phyloP scores from a whole-genome alignment of 805 yeast species.

The Teunomyces cretensis region DNA sequence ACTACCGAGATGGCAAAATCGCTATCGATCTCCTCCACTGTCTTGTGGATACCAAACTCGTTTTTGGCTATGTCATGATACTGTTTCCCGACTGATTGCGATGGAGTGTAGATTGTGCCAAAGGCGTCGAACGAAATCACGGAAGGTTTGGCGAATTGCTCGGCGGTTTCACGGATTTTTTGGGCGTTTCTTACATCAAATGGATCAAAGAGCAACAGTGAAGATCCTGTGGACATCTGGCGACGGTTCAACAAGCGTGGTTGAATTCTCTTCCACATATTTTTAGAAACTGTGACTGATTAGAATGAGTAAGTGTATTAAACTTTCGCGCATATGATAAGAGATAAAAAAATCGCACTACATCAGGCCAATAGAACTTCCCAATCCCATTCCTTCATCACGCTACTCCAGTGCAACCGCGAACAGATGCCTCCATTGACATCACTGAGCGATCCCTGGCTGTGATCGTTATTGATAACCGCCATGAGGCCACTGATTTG shows the following conservation, averaged over 20 bases:
- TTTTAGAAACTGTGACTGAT: not conserved
- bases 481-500: conserved; percentile 43
- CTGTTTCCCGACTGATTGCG: conserved; percentile 50
- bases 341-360: not conserved
- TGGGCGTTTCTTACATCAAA: conserved; percentile 21
- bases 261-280: not conserved
- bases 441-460: conserved; percentile 31
- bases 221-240: not conserved
- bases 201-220: conserved; percentile 14
- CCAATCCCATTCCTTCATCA: conserved; percentile 79
- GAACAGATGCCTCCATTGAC: conserved; percentile 42
- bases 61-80: conserved; percentile 47
- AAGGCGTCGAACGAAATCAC: conserved; percentile 67
- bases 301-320: not conserved
- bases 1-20: conserved; percentile 35
- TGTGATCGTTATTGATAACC: conserved; percentile 31
- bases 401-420: conserved; percentile 64
- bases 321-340: not conserved
- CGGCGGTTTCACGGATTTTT: conserved; percentile 24
- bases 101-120: conserved; percentile 63
- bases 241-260: not conserved
- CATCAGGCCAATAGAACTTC: conserved; percentile 57
- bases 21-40: conserved; percentile 20
- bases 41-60: conserved; percentile 41
- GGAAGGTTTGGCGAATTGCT: conserved; percentile 36